Percentiles rank a stretch among this genome's conserved stretches.
Evolutionary conservation across 352 stramenopile genomes (phyloP).

Genomic region (Phytophthora capsici): DNA sequence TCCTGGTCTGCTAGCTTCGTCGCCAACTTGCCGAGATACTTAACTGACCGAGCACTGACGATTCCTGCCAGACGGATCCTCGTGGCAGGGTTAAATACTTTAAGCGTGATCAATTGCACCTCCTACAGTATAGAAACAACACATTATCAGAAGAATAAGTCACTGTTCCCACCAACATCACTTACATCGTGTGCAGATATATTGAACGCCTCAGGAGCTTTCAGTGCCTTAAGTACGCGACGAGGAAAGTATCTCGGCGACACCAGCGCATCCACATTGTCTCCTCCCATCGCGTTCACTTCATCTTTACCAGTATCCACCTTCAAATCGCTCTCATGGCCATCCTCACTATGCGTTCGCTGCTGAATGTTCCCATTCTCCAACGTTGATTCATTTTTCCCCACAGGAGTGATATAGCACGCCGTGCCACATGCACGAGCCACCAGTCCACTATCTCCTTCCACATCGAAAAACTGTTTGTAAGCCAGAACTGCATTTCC

Average conservation of each 20-base stretch:
- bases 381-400: slow-evolving; percentile 48
- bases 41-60: slow-evolving; percentile 87
- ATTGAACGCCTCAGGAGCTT: slow-evolving; percentile 68
- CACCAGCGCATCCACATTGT: slow-evolving; percentile 43
- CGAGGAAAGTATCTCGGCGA: slow-evolving; percentile 63
- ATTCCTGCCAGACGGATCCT: slow-evolving; percentile 84
- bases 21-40: slow-evolving; percentile 92
- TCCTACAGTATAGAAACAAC: slow-evolving; percentile 56
- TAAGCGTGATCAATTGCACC: slow-evolving; percentile 95
- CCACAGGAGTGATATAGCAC: slow-evolving; percentile 76
- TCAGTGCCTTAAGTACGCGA: slow-evolving; percentile 56
- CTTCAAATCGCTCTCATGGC: slow-evolving; percentile 40
- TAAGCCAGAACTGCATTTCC: slow-evolving; percentile 98
- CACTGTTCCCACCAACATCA: not conserved
- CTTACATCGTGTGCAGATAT: slow-evolving; percentile 79
- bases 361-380: slow-evolving; percentile 26
- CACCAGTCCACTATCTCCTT: slow-evolving; percentile 98
- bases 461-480: slow-evolving; percentile 98
- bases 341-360: slow-evolving; percentile 46
- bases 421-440: slow-evolving; percentile 96
- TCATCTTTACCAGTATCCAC: slow-evolving; percentile 45
- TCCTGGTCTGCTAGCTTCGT: slow-evolving; percentile 97
- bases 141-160: slow-evolving; percentile 1
- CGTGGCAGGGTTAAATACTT: slow-evolving; percentile 88
- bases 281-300: slow-evolving; percentile 19